These are phyloP conservation scores for Vitellaria paradoxa DNA, from an alignment of 179 eudicot genomes.

Conservation along the genomic window DNA sequence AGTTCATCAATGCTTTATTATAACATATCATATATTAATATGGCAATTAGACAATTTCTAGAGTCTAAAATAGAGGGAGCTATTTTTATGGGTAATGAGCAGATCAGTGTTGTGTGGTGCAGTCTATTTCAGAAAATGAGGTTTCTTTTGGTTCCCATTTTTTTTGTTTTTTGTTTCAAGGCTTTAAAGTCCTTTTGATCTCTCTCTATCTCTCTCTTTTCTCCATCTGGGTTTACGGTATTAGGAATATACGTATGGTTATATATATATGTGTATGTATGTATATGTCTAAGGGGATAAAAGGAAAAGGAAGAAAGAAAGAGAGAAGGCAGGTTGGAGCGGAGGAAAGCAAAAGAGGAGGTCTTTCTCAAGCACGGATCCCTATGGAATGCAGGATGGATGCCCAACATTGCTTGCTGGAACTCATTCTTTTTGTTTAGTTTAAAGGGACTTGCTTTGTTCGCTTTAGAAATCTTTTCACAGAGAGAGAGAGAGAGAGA, in stretches of 20 bases:
- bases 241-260: background rate
- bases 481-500: background rate
- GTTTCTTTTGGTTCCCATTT: too few species aligned
- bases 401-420: constrained; percentile 43
- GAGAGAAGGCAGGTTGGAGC: background rate
- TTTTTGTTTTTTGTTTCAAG: background rate
- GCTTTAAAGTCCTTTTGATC: background rate
- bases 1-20: background rate
- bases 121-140: background rate
- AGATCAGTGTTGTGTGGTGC: background rate
- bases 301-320: background rate
- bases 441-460: constrained; percentile 35
- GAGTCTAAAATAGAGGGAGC: too few species aligned
- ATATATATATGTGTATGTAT: too few species aligned
- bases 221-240: background rate
- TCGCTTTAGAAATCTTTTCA: background rate
- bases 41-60: background rate
- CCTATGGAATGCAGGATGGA: constrained; percentile 48
- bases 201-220: background rate
- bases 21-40: background rate
- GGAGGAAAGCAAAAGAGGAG: constrained; percentile 15
- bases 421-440: constrained; percentile 69
- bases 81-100: too few species aligned
- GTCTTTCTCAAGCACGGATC: constrained; percentile 83
- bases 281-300: background rate